A percentile compares a stretch with the other conserved stretches of the same genome.
phyloP scores from a whole-genome alignment of 345 rosid genomes.

The Linum trigynum region DNA sequence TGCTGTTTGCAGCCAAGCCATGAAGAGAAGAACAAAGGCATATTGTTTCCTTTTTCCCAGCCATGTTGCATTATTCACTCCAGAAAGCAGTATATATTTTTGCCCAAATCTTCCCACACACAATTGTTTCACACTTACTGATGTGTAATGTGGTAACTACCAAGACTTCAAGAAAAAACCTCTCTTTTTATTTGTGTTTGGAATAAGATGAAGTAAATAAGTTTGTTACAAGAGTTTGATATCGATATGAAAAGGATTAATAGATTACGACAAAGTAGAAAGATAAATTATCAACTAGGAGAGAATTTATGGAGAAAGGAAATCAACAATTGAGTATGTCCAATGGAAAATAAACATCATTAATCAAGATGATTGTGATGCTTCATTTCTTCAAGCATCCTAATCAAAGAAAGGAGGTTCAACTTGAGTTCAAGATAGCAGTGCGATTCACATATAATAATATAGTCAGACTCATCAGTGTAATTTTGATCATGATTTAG shows the following conservation, averaged over 20 bases:
- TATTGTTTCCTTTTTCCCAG: slow-evolving; percentile 8
- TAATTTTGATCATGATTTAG: too few relatives aligned
- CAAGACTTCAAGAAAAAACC: too few relatives aligned
- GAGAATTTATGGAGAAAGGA: too few relatives aligned
- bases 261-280: background rate
- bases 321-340: too few relatives aligned
- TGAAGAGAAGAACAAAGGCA: background rate
- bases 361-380: slow-evolving; percentile 5
- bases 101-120: too few relatives aligned
- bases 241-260: background rate
- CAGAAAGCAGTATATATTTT: too few relatives aligned
- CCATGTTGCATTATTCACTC: background rate
- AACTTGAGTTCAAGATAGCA: background rate
- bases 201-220: background rate
- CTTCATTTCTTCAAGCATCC: background rate
- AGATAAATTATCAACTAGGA: background rate
- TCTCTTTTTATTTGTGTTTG: too few relatives aligned
- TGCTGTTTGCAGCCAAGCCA: background rate
- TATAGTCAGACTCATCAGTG: too few relatives aligned
- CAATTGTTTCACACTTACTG: too few relatives aligned
- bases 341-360: background rate
- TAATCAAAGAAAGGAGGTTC: slow-evolving; percentile 13
- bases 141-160: too few relatives aligned
- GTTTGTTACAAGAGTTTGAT: slow-evolving; percentile 3
- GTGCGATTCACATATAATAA: too few relatives aligned